Evolutionary conservation across 352 stramenopile species (phyloP).

Genomic region (Phytophthora ramorum): DNA sequence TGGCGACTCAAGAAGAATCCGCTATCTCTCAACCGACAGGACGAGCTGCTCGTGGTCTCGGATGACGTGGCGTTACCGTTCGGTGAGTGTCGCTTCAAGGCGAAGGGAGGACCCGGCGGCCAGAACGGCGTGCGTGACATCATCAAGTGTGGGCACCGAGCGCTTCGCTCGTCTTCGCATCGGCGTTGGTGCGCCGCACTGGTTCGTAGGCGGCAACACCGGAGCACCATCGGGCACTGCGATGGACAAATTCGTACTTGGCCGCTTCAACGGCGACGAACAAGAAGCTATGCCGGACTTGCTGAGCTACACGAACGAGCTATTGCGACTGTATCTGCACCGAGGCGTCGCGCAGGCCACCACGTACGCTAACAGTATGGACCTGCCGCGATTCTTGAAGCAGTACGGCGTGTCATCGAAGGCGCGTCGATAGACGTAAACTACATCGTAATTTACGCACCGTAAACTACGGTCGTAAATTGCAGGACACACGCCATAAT

Average conservation of each 20-base stretch:
- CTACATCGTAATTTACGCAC: conserved; percentile 1
- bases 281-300: conserved; percentile 74
- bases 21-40: conserved; percentile 78
- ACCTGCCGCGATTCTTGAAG: conserved; percentile 62
- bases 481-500: conserved; percentile 16
- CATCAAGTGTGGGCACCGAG: conserved; percentile 85
- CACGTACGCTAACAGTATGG: conserved; percentile 82
- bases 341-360: conserved; percentile 75
- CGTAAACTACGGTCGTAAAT: not conserved
- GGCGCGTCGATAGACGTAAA: conserved; percentile 15
- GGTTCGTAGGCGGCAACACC: conserved; percentile 73
- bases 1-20: conserved; percentile 89
- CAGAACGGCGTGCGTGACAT: conserved; percentile 88
- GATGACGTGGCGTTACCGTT: conserved; percentile 87
- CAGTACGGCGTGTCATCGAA: conserved; percentile 26
- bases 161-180: conserved; percentile 87
- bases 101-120: conserved; percentile 73
- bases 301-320: conserved; percentile 71
- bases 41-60: conserved; percentile 84
- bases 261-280: conserved; percentile 79
- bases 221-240: conserved; percentile 77
- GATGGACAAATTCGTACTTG: conserved; percentile 87
- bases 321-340: conserved; percentile 85
- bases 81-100: conserved; percentile 84
- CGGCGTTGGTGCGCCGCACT: conserved; percentile 77